Evolutionary conservation across 2,329 filamentous ascomycete species (phyloP), one percentile per base, ranked within the genome.

Genomic region (Aphanoascus verrucosus): DNA sequence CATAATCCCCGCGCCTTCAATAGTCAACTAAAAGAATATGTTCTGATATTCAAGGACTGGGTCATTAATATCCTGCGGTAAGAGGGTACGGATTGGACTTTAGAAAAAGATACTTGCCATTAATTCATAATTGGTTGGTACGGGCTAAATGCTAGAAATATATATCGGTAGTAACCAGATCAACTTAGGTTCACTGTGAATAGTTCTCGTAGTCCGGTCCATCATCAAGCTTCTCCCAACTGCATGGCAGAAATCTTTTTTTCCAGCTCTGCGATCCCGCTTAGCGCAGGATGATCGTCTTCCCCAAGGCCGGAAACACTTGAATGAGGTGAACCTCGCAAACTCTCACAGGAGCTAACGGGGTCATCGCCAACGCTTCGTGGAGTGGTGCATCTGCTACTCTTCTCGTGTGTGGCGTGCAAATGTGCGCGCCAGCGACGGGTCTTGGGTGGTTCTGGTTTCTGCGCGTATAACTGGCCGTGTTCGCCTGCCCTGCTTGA

Each of bases 391-490:
- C 47, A 49, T 49, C 52, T n/a, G n/a, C n/a, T 40, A 28, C 41
- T 43, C 3, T 46, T 45, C 32, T 50, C 47, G 14, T 46, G 23
- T 6, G 20, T 20, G 12, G 45, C 60, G 48, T 53, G 65, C 59
- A 53, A 62, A 62, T 45, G 62, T 55, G 45, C 67, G 7, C 68
- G 68, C 62, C 63, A 72, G 17, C 72, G 69, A 28, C 72, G 68
- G 5, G 71, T 65, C 55, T 67, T 71, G 8, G 72, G 72, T 1
- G 68, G 68, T 41, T 67, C 65, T 0, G 69, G 69, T 49, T 67
- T 69, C 28, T 64, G 53, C n/a, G 44, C 19, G 14, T 46, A 3
- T 12, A 15, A 14, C 14, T 55, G 67, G 1, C 62, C 64, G 53
- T 61, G 66, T 1, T 62, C 64, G 53, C 60, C 65, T 49, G 47